These are phyloP conservation scores for Syzygium oleosum DNA, from an alignment of 345 rosid genomes.

Conservation along the genomic window DNA sequence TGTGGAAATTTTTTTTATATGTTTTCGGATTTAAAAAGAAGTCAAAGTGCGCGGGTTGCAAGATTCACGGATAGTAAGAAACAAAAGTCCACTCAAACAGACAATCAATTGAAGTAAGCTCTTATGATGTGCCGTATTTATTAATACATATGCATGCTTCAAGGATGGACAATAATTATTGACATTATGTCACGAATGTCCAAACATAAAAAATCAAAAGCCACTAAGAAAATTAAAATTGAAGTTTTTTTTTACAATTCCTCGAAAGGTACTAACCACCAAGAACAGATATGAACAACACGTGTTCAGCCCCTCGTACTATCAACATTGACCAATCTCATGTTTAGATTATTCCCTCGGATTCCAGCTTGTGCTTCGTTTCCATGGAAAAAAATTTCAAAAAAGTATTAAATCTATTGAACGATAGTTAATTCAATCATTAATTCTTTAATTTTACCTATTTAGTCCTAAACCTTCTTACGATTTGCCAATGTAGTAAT, in stretches of 20 bases:
- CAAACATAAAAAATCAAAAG: not conserved
- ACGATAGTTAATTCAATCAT: not conserved
- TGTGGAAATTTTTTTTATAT: not conserved
- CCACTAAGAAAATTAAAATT: not conserved
- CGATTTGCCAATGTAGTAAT: not conserved
- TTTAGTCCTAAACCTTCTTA: not conserved
- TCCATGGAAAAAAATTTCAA: not conserved
- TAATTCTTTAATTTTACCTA: not conserved
- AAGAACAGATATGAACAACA: not conserved
- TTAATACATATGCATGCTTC: not conserved
- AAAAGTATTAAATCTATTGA: not conserved
- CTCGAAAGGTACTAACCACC: not conserved
- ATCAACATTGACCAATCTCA: not conserved
- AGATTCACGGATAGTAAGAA: not conserved
- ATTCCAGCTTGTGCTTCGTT: not conserved
- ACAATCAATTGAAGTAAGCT: not conserved
- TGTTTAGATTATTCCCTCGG: not conserved
- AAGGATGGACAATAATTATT: not conserved
- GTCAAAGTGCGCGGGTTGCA: not conserved
- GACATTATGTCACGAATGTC: not conserved
- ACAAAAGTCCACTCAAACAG: not conserved
- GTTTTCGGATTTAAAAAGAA: not conserved
- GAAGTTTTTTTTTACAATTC: not conserved
- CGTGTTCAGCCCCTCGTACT: not conserved
- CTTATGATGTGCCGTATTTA: not conserved